These are phyloP conservation scores for Malus sieversii DNA, from an alignment of 306 rosid genomes.

Conservation along the genomic window DNA sequence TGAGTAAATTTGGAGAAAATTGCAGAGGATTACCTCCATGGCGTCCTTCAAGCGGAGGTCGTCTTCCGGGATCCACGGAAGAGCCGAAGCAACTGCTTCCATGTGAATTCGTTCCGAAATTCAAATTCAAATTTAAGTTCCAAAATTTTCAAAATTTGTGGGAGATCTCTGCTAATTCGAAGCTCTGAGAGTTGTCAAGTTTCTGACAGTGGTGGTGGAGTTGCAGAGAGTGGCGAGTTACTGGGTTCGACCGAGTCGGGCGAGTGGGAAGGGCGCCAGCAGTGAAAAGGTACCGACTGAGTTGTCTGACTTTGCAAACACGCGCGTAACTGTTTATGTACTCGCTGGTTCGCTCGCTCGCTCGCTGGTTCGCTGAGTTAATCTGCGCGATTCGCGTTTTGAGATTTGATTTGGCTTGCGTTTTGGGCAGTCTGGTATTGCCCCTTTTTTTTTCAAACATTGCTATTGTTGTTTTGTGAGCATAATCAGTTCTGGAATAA, in stretches of 20 bases:
- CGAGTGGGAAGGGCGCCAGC: neutral
- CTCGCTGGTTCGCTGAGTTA: neutral
- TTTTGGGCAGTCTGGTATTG: neutral
- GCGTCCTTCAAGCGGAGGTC: slow-evolving; percentile 72
- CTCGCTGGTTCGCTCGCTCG: neutral
- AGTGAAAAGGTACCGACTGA: neutral
- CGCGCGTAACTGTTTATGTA: neutral
- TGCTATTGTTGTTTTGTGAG: too few relatives aligned
- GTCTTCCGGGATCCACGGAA: slow-evolving; percentile 63
- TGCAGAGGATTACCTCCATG: slow-evolving; percentile 47
- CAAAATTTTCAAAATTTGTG: neutral
- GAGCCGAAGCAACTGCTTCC: slow-evolving; percentile 18
- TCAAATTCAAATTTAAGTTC: neutral
- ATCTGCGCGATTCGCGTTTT: neutral
- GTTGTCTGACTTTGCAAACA: neutral
- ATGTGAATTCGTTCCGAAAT: slow-evolving; percentile 15
- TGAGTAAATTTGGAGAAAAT: neutral
- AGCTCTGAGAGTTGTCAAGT: neutral
- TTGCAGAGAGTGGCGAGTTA: neutral
- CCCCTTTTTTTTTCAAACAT: too few relatives aligned
- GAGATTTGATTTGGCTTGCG: neutral
- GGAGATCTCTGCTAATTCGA: neutral
- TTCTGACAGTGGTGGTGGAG: neutral
- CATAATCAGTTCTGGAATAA: too few relatives aligned
- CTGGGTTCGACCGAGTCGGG: neutral